These are phyloP conservation scores for Starmerella tilneyi DNA, from an alignment of 805 yeast genomes.

Conservation along the genomic window DNA sequence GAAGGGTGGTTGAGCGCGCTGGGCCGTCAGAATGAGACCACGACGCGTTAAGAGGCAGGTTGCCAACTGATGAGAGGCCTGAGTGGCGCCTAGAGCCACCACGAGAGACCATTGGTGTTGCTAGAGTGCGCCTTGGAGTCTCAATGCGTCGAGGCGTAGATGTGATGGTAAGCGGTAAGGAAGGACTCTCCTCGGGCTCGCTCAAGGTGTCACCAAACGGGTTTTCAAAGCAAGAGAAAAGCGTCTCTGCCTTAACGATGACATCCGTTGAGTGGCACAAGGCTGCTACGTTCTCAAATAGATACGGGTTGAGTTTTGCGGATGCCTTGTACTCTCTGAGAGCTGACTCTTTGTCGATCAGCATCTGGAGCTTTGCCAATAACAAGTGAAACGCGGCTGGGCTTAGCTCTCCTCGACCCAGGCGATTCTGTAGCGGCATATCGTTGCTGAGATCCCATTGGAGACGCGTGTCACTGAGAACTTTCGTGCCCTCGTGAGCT, in stretches of 20 bases:
- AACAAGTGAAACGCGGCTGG: constrained; percentile 56
- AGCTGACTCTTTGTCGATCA: constrained; percentile 50
- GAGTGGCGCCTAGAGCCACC: constrained; percentile 1
- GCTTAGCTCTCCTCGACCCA: constrained; percentile 19
- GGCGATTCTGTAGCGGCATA: constrained; percentile 13
- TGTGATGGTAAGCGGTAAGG: constrained; percentile 9
- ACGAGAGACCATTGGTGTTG: constrained; percentile 10
- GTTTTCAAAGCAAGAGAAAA: constrained; percentile 24
- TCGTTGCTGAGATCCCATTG: constrained; percentile 19
- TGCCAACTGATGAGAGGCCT: background rate
- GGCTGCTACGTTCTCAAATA: constrained; percentile 79
- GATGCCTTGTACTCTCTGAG: constrained; percentile 59
- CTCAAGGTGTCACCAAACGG: constrained; percentile 10
- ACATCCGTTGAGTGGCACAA: constrained; percentile 58
- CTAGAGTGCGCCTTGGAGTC: constrained; percentile 9
- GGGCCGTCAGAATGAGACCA: background rate
- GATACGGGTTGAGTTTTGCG: constrained; percentile 60
- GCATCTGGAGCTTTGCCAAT: constrained; percentile 55
- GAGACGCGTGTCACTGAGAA: constrained; percentile 30
- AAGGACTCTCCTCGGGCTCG: background rate
- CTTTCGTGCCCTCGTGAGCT: constrained; percentile 53
- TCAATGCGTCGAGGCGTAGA: constrained; percentile 21
- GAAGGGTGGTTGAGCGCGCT: background rate
- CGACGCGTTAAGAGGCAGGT: background rate
- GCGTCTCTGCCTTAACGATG: constrained; percentile 45